Evolutionary conservation across 2,329 filamentous ascomycete genomes (phyloP).

Genomic region (Coleophoma eucalyptorum): DNA sequence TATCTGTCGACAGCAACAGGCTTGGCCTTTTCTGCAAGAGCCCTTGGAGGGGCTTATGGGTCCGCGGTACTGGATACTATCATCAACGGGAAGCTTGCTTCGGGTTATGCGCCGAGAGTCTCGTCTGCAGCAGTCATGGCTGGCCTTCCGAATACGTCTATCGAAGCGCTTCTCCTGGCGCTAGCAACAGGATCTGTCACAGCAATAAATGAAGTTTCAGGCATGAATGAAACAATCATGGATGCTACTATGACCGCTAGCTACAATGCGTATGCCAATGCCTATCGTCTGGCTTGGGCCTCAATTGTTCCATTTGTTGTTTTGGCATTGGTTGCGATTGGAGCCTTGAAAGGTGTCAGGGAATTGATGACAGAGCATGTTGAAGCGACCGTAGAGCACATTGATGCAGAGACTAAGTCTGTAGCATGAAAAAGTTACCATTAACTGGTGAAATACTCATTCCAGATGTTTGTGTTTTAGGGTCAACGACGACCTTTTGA

Average conservation of each 20-base stretch:
- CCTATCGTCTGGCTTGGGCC: conserved; percentile 45
- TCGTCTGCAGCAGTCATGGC: conserved; percentile 35
- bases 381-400: conserved; percentile 45
- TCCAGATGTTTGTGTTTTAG: too few relatives aligned
- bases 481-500: too few relatives aligned
- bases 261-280: conserved; percentile 39
- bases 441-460: neutral
- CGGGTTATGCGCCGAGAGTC: conserved; percentile 36
- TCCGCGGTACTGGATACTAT: conserved; percentile 48
- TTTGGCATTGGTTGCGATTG: conserved; percentile 39
- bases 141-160: conserved; percentile 35
- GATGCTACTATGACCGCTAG: conserved; percentile 35
- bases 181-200: conserved; percentile 30
- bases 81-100: conserved; percentile 40
- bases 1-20: conserved; percentile 50
- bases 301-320: conserved; percentile 49
- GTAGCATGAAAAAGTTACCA: conserved; percentile 3
- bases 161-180: conserved; percentile 34
- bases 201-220: conserved; percentile 27
- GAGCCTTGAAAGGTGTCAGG: conserved; percentile 41
- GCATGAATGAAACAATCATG: conserved; percentile 34
- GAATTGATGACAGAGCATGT: conserved; percentile 51
- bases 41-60: conserved; percentile 49
- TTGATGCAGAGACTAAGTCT: conserved; percentile 9
- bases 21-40: conserved; percentile 47